Conservation (phyloP, 768 basidiomycete species). For the Suillus luteus region DNA sequence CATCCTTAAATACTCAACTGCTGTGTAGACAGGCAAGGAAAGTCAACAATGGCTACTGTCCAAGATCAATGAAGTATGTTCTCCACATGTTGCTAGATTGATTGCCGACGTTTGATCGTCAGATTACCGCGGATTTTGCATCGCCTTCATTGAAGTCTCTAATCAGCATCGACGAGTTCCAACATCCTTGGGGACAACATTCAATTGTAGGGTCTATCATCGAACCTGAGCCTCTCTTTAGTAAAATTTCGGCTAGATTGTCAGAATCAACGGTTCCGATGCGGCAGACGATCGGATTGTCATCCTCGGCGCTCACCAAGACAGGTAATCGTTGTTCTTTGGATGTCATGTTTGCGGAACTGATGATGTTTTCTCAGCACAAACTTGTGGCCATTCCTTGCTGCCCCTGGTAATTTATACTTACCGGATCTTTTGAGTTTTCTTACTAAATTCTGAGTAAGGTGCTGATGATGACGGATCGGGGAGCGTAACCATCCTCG, state of each 20-base stretch:
- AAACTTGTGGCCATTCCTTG: slow-evolving; percentile 76
- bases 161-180: slow-evolving; percentile 72
- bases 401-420: slow-evolving; percentile 63
- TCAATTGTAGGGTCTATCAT: slow-evolving; percentile 52
- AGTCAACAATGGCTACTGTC: slow-evolving; percentile 78
- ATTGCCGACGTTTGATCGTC: slow-evolving; percentile 14
- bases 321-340: slow-evolving; percentile 52
- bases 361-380: slow-evolving; percentile 43
- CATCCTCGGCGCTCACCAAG: slow-evolving; percentile 80
- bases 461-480: slow-evolving; percentile 49
- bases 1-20: slow-evolving; percentile 8
- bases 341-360: slow-evolving; percentile 6
- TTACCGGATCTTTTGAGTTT: background rate
- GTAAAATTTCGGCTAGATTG: slow-evolving; percentile 49
- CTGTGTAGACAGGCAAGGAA: slow-evolving; percentile 63
- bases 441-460: slow-evolving; percentile 12
- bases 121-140: slow-evolving; percentile 69
- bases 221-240: slow-evolving; percentile 13
- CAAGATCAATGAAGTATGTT: slow-evolving; percentile 61
- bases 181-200: slow-evolving; percentile 86
- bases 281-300: slow-evolving; percentile 60
- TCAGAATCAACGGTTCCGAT: slow-evolving; percentile 74
- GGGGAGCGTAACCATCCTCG: slow-evolving; percentile 47
- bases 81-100: slow-evolving; percentile 13
- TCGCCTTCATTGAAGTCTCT: slow-evolving; percentile 52